phyloP scores from a whole-genome alignment of 805 yeast genomes.

The Kodamaea restingae region DNA sequence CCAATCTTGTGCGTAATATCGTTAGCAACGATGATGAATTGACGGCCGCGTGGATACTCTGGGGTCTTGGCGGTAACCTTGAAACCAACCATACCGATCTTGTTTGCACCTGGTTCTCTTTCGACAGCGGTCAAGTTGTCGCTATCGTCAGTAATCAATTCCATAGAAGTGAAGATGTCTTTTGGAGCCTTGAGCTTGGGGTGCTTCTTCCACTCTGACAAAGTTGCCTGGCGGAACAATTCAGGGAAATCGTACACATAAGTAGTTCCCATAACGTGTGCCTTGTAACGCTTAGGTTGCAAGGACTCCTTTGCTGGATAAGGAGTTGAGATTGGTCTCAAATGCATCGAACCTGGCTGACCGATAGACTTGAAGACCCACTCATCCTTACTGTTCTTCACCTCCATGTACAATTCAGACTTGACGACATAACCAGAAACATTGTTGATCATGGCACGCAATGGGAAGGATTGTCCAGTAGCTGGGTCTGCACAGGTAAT shows the following conservation, averaged over 20 bases:
- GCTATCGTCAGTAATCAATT: constrained; percentile 79
- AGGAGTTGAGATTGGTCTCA: constrained; percentile 92
- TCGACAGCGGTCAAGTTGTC: constrained; percentile 80
- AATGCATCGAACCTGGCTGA: constrained; percentile 94
- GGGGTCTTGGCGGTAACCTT: constrained; percentile 87
- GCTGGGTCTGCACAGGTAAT: constrained; percentile 89
- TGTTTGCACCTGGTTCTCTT: constrained; percentile 95
- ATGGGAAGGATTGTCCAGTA: constrained; percentile 88
- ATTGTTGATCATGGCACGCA: constrained; percentile 93
- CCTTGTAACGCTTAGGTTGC: constrained; percentile 98
- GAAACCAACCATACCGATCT: constrained; percentile 97
- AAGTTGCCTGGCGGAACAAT: constrained; percentile 87
- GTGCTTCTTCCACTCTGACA: constrained; percentile 76
- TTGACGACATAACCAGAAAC: constrained; percentile 97
- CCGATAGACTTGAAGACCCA: constrained; percentile 97
- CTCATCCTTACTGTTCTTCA: constrained; percentile 86
- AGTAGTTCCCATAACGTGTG: constrained; percentile 97
- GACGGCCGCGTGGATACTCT: constrained; percentile 95
- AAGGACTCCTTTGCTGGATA: constrained; percentile 97
- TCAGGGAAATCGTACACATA: constrained; percentile 99
- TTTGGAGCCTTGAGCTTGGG: constrained; percentile 62
- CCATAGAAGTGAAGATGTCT: constrained; percentile 73
- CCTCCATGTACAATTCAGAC: constrained; percentile 91
- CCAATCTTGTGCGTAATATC: constrained; percentile 98
- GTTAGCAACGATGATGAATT: constrained; percentile 87